Evolutionary conservation across 805 yeast genomes (phyloP).

Genomic region (Clavispora santaluciae): DNA sequence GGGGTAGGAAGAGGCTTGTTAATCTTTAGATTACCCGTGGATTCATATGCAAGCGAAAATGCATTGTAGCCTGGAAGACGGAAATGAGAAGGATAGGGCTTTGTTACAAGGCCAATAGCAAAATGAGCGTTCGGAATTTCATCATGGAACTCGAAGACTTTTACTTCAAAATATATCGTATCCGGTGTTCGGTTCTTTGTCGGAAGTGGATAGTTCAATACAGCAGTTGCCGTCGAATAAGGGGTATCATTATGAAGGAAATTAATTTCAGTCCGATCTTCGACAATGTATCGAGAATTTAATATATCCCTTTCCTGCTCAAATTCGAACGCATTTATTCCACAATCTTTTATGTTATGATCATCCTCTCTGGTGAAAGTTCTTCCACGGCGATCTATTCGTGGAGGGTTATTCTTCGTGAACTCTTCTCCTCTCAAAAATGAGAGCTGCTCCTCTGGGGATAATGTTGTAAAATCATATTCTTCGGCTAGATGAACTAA

Average conservation of each 20-base stretch:
- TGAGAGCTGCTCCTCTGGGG: constrained; percentile 39
- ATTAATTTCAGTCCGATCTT: constrained; percentile 34
- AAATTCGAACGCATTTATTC: constrained; percentile 37
- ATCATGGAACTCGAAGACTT: constrained; percentile 30
- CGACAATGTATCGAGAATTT: constrained; percentile 33
- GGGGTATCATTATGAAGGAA: constrained; percentile 35
- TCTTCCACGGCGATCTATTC: constrained; percentile 28
- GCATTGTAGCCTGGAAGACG: constrained; percentile 69
- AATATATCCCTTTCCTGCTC: constrained; percentile 31
- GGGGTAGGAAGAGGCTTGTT: constrained; percentile 57
- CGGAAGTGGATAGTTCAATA: constrained; percentile 36
- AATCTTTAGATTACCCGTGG: constrained; percentile 64
- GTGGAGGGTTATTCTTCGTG: constrained; percentile 26
- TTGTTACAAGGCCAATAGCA: constrained; percentile 63
- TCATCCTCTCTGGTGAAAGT: constrained; percentile 28
- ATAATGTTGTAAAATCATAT: constrained; percentile 29
- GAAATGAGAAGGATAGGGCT: constrained; percentile 65
- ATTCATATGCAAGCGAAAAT: constrained; percentile 69
- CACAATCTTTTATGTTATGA: constrained; percentile 29
- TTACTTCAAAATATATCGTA: constrained; percentile 59
- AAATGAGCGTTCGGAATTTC: constrained; percentile 43
- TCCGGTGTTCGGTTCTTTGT: constrained; percentile 32
- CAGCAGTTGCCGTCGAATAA: constrained; percentile 37
- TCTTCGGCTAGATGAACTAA: constrained; percentile 31
- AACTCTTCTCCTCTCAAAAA: constrained; percentile 35